Conservation (phyloP, 345 rosid genomes). For the Eucalyptus pauciflora region DNA sequence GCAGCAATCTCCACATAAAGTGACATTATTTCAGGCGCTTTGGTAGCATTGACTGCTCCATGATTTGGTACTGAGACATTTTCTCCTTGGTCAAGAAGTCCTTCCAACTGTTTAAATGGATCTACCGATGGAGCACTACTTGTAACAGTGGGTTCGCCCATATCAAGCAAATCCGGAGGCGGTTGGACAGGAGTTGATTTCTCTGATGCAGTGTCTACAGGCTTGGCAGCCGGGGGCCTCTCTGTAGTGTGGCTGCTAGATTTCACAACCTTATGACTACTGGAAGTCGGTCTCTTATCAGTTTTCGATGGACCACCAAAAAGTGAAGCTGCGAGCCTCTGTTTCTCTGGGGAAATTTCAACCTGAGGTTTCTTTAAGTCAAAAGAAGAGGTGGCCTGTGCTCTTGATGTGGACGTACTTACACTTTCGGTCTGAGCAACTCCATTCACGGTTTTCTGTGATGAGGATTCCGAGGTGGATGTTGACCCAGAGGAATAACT, state of each 20-base stretch:
- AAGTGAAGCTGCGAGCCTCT: conserved; percentile 96
- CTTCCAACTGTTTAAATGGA: conserved; percentile 85
- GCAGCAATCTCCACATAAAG: conserved; percentile 30
- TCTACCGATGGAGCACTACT: conserved; percentile 28
- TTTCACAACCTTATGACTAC: conserved; percentile 32
- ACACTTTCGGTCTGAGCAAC: conserved; percentile 20
- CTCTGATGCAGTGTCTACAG: conserved; percentile 8
- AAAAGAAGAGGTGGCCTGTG: conserved; percentile 22
- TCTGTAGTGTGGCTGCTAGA: conserved; percentile 26
- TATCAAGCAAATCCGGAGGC: conserved; percentile 86
- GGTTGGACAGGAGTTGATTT: conserved; percentile 37
- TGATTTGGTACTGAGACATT: conserved; percentile 5
- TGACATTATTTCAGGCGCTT: conserved; percentile 37
- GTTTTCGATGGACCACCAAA: conserved; percentile 72
- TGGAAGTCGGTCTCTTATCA: conserved; percentile 50
- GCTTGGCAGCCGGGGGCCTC: conserved; percentile 9
- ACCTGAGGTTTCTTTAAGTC: conserved; percentile 51
- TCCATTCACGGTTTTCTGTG: conserved; percentile 43
- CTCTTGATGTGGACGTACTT: conserved; percentile 31
- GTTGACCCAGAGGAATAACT: conserved; percentile 38
- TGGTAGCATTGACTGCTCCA: neutral
- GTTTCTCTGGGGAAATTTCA: conserved; percentile 74
- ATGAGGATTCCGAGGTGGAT: conserved; percentile 33
- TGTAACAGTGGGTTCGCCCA: conserved; percentile 47
- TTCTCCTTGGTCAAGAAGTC: conserved; percentile 47